A percentile compares a stretch with the other conserved stretches of the same genome.
phyloP scores from a whole-genome alignment of 75 land plant genomes.

The Pinus tabuliformis region DNA sequence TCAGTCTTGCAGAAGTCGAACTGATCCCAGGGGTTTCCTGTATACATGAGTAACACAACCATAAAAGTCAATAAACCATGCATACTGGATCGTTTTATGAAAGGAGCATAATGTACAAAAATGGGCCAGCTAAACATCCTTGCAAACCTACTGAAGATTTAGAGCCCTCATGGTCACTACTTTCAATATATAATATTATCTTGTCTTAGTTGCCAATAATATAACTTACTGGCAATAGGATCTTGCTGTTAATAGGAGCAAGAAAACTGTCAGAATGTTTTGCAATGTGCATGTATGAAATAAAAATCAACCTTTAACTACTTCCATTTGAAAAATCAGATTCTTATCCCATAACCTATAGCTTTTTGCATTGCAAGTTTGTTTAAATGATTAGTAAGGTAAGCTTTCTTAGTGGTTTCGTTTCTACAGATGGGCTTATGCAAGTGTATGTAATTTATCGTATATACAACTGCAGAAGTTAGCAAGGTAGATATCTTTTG shows the following conservation, averaged over 20 bases:
- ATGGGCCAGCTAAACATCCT: background rate
- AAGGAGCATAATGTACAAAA: background rate
- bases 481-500: too few species aligned
- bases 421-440: background rate
- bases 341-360: background rate
- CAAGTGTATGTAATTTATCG: background rate
- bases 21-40: background rate
- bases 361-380: background rate
- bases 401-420: background rate
- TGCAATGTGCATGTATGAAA: background rate
- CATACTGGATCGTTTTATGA: background rate
- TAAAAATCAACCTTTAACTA: background rate
- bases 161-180: background rate
- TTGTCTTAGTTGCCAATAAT: background rate
- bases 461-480: too few species aligned
- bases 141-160: background rate
- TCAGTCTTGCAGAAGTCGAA: conserved; percentile 7
- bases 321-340: background rate
- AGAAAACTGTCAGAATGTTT: background rate
- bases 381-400: background rate
- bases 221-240: background rate
- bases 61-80: background rate
- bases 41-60: background rate
- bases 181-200: background rate
- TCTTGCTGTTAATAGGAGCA: background rate